These are phyloP conservation scores for Lactarius hengduanensis DNA, from an alignment of 768 basidiomycete species.

Conservation along the genomic window DNA sequence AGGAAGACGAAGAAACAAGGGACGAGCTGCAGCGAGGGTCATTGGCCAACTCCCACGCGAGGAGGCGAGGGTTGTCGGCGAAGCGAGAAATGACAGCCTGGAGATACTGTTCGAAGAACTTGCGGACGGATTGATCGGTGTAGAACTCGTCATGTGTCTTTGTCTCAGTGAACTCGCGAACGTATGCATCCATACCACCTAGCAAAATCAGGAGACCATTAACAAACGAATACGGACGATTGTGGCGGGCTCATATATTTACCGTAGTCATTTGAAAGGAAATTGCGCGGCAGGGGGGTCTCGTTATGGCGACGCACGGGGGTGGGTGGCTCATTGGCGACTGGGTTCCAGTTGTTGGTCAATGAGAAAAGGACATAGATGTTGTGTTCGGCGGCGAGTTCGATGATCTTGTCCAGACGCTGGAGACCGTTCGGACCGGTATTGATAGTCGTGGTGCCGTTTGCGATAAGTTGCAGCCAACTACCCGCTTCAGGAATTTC, in stretches of 20 bases:
- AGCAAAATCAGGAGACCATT: not conserved
- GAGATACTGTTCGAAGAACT: constrained; percentile 21
- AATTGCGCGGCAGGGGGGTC: constrained; percentile 33
- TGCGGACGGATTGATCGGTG: constrained; percentile 35
- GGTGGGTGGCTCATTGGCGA: not conserved
- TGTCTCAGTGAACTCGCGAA: constrained; percentile 33
- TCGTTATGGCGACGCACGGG: constrained; percentile 15
- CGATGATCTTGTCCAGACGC: constrained; percentile 57
- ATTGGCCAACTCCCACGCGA: constrained; percentile 30
- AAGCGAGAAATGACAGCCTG: constrained; percentile 25
- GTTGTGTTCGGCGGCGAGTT: constrained; percentile 52
- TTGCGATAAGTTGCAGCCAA: constrained; percentile 62
- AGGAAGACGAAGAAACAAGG: constrained; percentile 21
- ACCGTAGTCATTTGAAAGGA: constrained; percentile 36
- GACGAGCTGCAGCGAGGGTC: constrained; percentile 28
- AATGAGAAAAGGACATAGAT: constrained; percentile 38
- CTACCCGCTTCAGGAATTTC: constrained; percentile 46
- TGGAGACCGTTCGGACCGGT: constrained; percentile 60
- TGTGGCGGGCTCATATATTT: not conserved
- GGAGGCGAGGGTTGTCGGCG: constrained; percentile 12
- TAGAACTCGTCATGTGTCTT: constrained; percentile 42
- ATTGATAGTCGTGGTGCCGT: constrained; percentile 57
- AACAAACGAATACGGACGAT: not conserved
- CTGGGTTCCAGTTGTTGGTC: constrained; percentile 30
- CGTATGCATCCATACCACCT: constrained; percentile 44